phyloP scores from a whole-genome alignment of 2,329 filamentous ascomycete species.

The Clonostachys rosea region DNA sequence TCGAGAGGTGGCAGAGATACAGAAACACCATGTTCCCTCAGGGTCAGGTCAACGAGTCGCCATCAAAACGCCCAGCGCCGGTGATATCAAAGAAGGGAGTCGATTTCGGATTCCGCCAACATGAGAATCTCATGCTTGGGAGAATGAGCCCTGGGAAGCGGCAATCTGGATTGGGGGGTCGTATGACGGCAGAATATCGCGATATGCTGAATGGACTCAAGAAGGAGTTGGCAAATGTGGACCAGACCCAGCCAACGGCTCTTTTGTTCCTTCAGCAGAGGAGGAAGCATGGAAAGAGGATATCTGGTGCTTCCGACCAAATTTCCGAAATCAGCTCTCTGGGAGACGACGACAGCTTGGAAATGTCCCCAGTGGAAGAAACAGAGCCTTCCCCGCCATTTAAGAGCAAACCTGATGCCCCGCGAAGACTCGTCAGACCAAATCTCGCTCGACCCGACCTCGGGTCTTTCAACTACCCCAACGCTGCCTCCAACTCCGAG shows the following conservation, averaged over 20 bases:
- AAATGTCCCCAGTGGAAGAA: too few relatives aligned
- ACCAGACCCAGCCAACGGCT: conserved; percentile 6
- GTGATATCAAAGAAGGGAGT: conserved; percentile 30
- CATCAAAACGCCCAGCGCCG: conserved; percentile 5
- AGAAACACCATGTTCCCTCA: conserved; percentile 36
- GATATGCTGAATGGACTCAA: conserved; percentile 34
- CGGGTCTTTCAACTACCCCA: background rate
- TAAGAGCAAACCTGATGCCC: too few relatives aligned
- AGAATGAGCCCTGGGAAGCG: conserved; percentile 19
- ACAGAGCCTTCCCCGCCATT: too few relatives aligned
- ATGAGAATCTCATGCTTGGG: conserved; percentile 42
- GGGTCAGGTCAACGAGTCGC: conserved; percentile 13
- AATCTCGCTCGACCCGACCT: conserved; percentile 9
- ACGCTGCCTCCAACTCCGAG: too few relatives aligned
- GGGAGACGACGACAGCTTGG: conserved; percentile 34
- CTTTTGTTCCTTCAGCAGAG: conserved; percentile 11
- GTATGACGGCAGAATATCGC: conserved; percentile 34
- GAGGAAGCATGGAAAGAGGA: background rate
- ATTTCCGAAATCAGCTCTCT: conserved; percentile 47
- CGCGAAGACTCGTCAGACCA: conserved; percentile 9
- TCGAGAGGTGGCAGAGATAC: conserved; percentile 73
- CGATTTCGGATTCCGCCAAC: conserved; percentile 48
- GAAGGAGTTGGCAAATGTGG: conserved; percentile 27
- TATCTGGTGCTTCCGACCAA: conserved; percentile 1
- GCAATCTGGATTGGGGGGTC: background rate